A percentile compares a stretch with the other conserved stretches of the same genome.
phyloP scores from a whole-genome alignment of 169 alveolate species.

The Plasmodium adleri region DNA sequence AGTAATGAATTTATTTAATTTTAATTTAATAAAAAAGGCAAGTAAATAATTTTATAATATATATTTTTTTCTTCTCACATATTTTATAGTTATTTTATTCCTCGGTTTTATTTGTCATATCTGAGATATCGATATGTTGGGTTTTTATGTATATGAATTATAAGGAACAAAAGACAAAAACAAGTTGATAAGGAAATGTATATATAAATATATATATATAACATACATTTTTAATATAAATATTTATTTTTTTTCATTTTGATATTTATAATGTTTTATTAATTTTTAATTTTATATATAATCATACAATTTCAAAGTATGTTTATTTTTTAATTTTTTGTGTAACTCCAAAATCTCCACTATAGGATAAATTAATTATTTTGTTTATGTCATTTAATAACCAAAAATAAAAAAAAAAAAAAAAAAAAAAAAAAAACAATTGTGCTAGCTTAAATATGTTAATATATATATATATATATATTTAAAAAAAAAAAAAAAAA shows the following conservation, averaged over 20 bases:
- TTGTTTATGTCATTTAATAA: too few species aligned
- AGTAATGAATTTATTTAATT: constrained; percentile 13
- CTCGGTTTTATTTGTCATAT: constrained; percentile 72
- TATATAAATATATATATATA: background rate
- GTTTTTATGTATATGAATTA: constrained; percentile 55
- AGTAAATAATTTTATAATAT: background rate
- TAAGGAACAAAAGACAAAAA: constrained; percentile 44
- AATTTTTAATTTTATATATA: background rate
- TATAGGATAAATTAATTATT: too few species aligned
- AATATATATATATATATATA: too few species aligned
- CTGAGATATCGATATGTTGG: constrained; percentile 76
- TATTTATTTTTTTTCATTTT: constrained; percentile 20
- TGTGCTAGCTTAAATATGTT: constrained; percentile 22
- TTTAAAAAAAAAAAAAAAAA: constrained; percentile 4
- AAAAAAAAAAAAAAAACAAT: background rate
- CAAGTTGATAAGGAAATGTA: background rate
- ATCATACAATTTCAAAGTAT: background rate
- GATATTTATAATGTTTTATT: background rate
- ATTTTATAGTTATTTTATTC: constrained; percentile 52
- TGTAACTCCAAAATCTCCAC: too few species aligned
- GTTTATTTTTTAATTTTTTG: background rate
- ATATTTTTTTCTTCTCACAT: background rate
- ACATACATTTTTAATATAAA: constrained; percentile 6
- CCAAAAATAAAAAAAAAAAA: too few species aligned
- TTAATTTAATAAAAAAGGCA: background rate